phyloP scores from a whole-genome alignment of 2,329 filamentous ascomycete species.

The Lomentospora prolificans region DNA sequence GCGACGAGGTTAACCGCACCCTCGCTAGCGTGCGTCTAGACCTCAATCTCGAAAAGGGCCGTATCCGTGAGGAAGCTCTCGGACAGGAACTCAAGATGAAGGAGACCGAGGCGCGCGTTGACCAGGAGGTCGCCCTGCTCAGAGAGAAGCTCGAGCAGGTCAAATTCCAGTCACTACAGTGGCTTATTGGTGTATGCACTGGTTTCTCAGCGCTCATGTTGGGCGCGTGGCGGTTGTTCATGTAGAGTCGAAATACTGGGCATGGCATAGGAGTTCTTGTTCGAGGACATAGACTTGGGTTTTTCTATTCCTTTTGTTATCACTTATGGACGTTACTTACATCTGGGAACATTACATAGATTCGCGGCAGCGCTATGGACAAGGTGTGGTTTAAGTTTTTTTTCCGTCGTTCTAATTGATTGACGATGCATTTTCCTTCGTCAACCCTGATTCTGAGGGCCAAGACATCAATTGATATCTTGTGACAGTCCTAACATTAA shows the following conservation, averaged over 20 bases:
- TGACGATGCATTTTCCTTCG: background rate
- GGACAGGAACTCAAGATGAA: constrained; percentile 96
- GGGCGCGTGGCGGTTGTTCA: constrained; percentile 61
- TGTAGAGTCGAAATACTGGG: constrained; percentile 31
- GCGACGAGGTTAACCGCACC: constrained; percentile 89
- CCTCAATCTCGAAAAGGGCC: constrained; percentile 90
- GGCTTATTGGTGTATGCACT: constrained; percentile 81
- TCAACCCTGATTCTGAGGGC: background rate
- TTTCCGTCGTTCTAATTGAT: background rate
- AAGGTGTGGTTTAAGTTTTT: background rate
- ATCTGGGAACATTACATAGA: background rate
- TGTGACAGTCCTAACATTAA: no score
- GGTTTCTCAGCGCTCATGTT: constrained; percentile 57
- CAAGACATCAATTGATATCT: no score
- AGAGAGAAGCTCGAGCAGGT: constrained; percentile 90
- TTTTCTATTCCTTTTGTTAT: background rate
- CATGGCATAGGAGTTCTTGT: background rate
- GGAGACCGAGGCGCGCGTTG: constrained; percentile 96
- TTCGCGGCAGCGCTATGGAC: background rate
- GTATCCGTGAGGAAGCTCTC: constrained; percentile 92
- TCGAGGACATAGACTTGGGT: background rate
- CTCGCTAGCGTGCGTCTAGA: constrained; percentile 89
- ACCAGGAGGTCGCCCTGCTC: constrained; percentile 88
- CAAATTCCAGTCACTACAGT: constrained; percentile 96
- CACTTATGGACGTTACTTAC: background rate